Base-by-base conservation (phyloP, 225 moss, liverwort and hornwort species). In the Thuidium tamariscinum region DNA sequence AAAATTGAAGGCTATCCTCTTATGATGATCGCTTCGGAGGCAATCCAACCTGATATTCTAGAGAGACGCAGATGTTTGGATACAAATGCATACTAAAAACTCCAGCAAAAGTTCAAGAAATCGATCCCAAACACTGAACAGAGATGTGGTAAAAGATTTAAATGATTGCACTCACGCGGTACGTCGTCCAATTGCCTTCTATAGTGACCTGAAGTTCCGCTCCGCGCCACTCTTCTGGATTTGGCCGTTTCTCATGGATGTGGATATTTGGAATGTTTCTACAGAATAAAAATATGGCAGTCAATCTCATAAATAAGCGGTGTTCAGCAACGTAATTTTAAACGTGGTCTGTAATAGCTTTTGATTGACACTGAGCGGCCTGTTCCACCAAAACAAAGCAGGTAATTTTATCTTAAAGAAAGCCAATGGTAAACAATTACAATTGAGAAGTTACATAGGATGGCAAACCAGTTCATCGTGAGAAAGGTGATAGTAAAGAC, bases 131-230 rank as follows among this genome's bases (percentile, higher is more conserved):
- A 75, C 62, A 83, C 52, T 83, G 14, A 23, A 39, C 77, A 79
- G 41, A 79, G 69, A 30, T 72, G 25, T 77, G 77, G 29, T n/a
- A 57, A 81, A 74, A 54, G 61, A 80, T 55, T 39, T 85, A 61
- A 67, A 60, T 80, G 56, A 84, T 70, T 85, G 76, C 69, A 90
- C 93, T 90, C 87, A 98, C 96, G 41, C 98, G 98, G 85, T 98
- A 98, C 9, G 94, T 96, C 42, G 95, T 95, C 95, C 96, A 98
- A 87, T 96, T 98, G 90, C 98, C 98, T 83, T 95, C 96, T 83
- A 98, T 98, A 27, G 98, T 98, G 89, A 98, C 98, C 91, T 96
- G 95, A 86, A 98, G 91, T 89, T 98, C 95, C 83, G 98, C 98
- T 91, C 98, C 96, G 74, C 93, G 91, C 98, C 98, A 98, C 74